Conservation (phyloP, 306 rosid species). For the Lathyrus oleraceus region DNA sequence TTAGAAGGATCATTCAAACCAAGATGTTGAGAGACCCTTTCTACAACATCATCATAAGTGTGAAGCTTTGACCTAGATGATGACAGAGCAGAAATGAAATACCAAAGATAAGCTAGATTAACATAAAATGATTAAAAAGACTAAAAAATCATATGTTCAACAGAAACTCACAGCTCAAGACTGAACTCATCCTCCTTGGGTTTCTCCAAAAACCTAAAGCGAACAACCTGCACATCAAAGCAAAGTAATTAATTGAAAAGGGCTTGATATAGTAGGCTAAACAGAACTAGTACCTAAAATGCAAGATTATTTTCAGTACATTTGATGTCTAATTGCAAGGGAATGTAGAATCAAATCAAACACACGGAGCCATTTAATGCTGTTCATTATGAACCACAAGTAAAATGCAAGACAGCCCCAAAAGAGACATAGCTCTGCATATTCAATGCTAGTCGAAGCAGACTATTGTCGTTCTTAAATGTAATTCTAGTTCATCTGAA, state of each 20-base stretch:
- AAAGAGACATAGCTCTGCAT: background rate
- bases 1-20: constrained; percentile 71
- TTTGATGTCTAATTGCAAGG: background rate
- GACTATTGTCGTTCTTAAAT: too few species aligned
- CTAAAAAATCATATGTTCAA: background rate
- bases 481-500: background rate
- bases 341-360: background rate
- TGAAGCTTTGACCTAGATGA: constrained; percentile 56
- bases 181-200: constrained; percentile 90
- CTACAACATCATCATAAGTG: constrained; percentile 62
- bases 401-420: background rate
- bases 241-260: constrained; percentile 5
- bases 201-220: constrained; percentile 77
- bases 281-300: background rate
- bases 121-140: background rate
- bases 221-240: constrained; percentile 71
- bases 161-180: constrained; percentile 72
- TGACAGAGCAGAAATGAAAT: constrained; percentile 16
- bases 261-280: background rate
- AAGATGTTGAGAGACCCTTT: constrained; percentile 59
- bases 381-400: background rate
- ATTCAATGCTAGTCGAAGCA: too few species aligned
- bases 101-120: background rate
- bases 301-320: background rate
- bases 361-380: background rate